Evolutionary conservation across 305 asterid genomes (phyloP), one percentile per base, ranked within the genome.

Genomic region (Fraxinus velutina): DNA sequence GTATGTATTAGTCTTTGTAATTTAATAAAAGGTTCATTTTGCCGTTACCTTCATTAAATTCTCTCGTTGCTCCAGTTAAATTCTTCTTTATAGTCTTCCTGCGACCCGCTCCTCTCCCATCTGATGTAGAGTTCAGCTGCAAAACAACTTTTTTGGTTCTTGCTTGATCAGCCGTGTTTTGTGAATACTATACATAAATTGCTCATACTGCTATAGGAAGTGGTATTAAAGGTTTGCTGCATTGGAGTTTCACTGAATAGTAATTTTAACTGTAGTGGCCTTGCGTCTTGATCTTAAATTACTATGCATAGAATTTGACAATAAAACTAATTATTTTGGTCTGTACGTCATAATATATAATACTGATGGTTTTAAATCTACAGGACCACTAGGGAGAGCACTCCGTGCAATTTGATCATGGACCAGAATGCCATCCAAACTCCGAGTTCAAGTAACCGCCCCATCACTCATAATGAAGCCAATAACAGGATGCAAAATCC

Each of bases 341-440:
- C 9, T 64, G 73, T 64, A 24, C 33, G 8, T 0, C 0, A 17
- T 64, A 24, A 64, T 64, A 10, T 27, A 22, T 27, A 64, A 10
- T 64, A 33, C 73, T 64, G 73, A 64, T 15, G 36, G 74, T 9
- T 66, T 66, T 29, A 66, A 66, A 13, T 12, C 22, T 71, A 34
- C 83, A 87, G 88, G 88, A 75, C 79, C 64, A 81, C 83, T n/a
- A 80, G 90, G 84, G 90, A 87, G 84, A 87, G 79, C 84, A 78
- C 87, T 36, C 88, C 85, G 52, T 76, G 85, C 86, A 83, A 79
- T 81, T 75, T 83, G 79, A 85, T 80, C 17, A 83, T 82, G 79
- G 85, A 78, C 47, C 79, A 82, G 21, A 83, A 80, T 44, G 29
- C 33, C 81, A 80, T 77, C 66, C 80, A 21, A 24, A 82, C 86